A percentile compares a stretch with the other conserved stretches of the same genome.
Evolutionary conservation across 495 filamentous ascomycete species (phyloP).

Genomic region (Talaromyces wortmannii): DNA sequence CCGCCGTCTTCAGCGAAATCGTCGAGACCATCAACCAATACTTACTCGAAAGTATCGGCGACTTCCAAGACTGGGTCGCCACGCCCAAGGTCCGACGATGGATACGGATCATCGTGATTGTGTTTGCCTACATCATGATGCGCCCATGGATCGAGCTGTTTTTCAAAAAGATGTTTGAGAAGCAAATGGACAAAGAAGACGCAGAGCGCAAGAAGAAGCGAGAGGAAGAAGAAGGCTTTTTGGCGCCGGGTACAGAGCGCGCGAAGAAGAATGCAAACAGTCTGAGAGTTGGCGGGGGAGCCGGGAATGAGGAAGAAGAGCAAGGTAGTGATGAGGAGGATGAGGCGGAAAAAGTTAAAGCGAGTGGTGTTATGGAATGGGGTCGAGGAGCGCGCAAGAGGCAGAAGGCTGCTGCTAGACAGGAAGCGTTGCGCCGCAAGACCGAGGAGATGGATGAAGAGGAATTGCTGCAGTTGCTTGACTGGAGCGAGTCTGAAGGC

Average conservation of each 20-base stretch:
- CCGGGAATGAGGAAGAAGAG: constrained; percentile 55
- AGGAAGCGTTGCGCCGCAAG: constrained; percentile 39
- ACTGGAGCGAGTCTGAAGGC: constrained; percentile 42
- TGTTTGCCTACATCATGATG: constrained; percentile 56
- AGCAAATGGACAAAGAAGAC: constrained; percentile 44
- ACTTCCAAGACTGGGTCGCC: constrained; percentile 21
- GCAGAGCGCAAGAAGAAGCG: constrained; percentile 30
- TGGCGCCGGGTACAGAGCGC: constrained; percentile 50
- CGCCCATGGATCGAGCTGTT: constrained; percentile 55
- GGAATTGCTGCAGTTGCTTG: constrained; percentile 61
- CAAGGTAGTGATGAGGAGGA: constrained; percentile 56
- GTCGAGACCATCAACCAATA: constrained; percentile 28
- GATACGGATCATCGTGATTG: constrained; percentile 55
- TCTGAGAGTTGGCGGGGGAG: constrained; percentile 48
- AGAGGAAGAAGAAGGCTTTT: constrained; percentile 25
- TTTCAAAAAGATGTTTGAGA: constrained; percentile 48
- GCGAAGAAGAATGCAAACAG: constrained; percentile 55
- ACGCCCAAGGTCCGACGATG: constrained; percentile 47
- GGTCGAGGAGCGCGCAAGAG: constrained; percentile 51
- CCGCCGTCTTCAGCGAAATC: constrained; percentile 21
- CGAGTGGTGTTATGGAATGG: constrained; percentile 43
- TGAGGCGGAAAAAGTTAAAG: constrained; percentile 13
- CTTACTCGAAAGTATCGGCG: constrained; percentile 11
- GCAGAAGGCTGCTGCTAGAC: constrained; percentile 47
- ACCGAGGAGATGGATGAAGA: constrained; percentile 41